Conservation (phyloP, 306 rosid species). For the Gynostemma pentaphyllum region DNA sequence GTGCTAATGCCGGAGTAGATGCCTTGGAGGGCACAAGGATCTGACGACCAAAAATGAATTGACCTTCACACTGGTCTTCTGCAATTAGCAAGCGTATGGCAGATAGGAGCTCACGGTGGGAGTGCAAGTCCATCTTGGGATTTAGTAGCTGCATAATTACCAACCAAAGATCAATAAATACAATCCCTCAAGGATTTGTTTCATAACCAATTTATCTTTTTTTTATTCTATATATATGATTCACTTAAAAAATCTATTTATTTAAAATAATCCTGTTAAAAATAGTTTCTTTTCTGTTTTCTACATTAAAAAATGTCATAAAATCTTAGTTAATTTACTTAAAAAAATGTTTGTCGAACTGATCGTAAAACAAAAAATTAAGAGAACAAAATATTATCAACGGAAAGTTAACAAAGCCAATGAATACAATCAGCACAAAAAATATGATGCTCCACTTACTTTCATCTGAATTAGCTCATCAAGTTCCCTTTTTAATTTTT, state of each 20-base stretch:
- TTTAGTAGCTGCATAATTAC: conserved; percentile 43
- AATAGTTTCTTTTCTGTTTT: no score
- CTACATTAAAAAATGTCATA: no score
- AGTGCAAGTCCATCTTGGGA: conserved; percentile 55
- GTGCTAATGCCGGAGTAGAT: conserved; percentile 25
- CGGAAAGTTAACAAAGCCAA: conserved; percentile 6
- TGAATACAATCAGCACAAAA: not conserved
- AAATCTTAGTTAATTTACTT: not conserved
- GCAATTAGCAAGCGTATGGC: conserved; percentile 64
- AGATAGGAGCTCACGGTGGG: conserved; percentile 60
- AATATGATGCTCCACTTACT: conserved; percentile 34
- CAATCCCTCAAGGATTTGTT: not conserved
- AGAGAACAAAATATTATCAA: not conserved
- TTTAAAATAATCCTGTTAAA: no score
- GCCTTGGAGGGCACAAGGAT: conserved; percentile 35
- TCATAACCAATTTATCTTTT: not conserved
- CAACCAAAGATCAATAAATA: conserved; percentile 6
- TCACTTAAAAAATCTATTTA: no score
- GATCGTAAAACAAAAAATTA: not conserved
- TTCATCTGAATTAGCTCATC: conserved; percentile 70
- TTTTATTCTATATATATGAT: not conserved
- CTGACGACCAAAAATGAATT: conserved; percentile 60
- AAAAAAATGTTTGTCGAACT: no score
- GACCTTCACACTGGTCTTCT: conserved; percentile 48
- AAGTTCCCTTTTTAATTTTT: conserved; percentile 52